Conservation (phyloP, 2,329 filamentous ascomycete species). For the Penicillium brevicompactum region DNA sequence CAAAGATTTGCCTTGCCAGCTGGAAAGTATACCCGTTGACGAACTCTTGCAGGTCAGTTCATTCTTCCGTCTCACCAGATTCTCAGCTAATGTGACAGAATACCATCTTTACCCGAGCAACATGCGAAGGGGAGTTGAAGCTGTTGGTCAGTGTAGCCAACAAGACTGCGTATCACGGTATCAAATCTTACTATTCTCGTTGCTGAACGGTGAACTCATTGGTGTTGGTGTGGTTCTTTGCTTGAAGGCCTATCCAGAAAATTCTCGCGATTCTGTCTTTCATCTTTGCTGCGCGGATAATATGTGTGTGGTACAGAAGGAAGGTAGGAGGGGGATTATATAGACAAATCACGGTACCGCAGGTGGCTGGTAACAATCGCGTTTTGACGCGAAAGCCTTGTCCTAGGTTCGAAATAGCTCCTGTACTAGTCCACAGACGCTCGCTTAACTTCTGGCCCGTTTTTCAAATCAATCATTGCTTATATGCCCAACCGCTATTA, state of each 20-base stretch:
- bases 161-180: too few relatives aligned
- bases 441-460: background rate
- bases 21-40: background rate
- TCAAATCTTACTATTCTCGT: too few relatives aligned
- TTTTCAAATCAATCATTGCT: background rate
- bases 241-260: too few relatives aligned
- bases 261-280: too few relatives aligned
- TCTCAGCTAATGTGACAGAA: background rate
- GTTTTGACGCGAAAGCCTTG: background rate
- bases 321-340: background rate
- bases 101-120: too few relatives aligned
- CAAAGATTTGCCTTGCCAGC: conserved; percentile 2
- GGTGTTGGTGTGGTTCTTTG: too few relatives aligned
- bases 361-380: background rate
- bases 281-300: too few relatives aligned
- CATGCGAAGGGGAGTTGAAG: too few relatives aligned
- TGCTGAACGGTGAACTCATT: too few relatives aligned
- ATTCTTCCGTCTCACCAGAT: background rate
- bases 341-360: background rate
- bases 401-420: background rate
- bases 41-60: conserved; percentile 3
- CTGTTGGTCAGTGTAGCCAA: too few relatives aligned
- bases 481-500: background rate
- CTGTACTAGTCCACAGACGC: background rate
- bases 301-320: too few relatives aligned